Base-by-base conservation (phyloP, 495 filamentous ascomycete genomes). In the Xylaria telfairii region DNA sequence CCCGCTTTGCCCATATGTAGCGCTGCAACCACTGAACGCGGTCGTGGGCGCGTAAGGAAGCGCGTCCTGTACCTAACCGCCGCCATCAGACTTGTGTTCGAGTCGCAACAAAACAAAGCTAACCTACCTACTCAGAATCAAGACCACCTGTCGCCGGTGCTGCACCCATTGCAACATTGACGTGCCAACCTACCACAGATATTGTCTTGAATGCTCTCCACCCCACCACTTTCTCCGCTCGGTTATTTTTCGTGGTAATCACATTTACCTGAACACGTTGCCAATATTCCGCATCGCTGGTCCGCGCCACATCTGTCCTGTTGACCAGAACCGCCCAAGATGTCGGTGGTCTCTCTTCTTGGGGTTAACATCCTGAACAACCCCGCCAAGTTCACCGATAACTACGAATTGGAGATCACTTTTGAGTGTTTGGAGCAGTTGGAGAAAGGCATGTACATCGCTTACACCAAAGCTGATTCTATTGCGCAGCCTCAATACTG, bases 381-480 rank as follows among this genome's bases (percentile, higher is more conserved):
- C 83, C 96, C 96, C 71, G 95, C 96, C 71, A 86, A 90, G 63
- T 98, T 98, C 84, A 90, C 87, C 63, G 91, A 92, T 72, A 88
- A 93, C 39, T 99, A 98, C 79, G 88, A 94, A 80, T 97, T 99
- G 67, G 96, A 99, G 81, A 98, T 99, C 80, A 99, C 96, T 28
- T 99, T 99, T 71, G 96, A 98, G 83, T 98, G 95, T 78, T 89
- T 98, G 21, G 96, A 99, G 84, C 77, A 79, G 65, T 87, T 99
- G 30, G 92, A 95, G 79, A 97, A 98, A 82, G 95, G 95, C 95
- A 79, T 65, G 77, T 72, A n/a, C n/a, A n/a, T n/a, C 46, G 65
- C 21, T 12, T 12, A 1, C 39, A 32, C 26, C 6, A 7, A 7
- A 66, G n/a, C 47, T 39, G 10, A 3, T 53, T 32, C n/a, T 42